These are phyloP conservation scores for Chaetomiaceae sp. DNA, from an alignment of 2,329 filamentous ascomycete genomes.

Conservation along the genomic window DNA sequence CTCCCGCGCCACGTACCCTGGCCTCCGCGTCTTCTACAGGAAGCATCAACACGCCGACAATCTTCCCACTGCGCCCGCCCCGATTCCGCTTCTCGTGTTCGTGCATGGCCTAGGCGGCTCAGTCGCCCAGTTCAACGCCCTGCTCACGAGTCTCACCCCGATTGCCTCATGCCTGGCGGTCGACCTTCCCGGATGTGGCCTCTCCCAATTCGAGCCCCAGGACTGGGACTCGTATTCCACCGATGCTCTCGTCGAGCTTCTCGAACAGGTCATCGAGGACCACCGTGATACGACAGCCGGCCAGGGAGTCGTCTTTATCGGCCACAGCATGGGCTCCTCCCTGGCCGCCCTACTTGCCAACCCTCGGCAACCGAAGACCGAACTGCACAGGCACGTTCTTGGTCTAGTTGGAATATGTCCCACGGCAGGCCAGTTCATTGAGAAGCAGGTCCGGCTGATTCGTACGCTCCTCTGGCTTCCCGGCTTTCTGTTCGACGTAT, in stretches of 20 bases:
- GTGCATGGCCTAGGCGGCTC: conserved; percentile 92
- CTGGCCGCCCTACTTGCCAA: conserved; percentile 65
- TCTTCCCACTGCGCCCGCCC: conserved; percentile 64
- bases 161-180: conserved; percentile 79
- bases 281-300: conserved; percentile 58
- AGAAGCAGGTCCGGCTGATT: conserved; percentile 44
- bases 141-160: conserved; percentile 76
- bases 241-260: conserved; percentile 66
- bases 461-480: conserved; percentile 63
- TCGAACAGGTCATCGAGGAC: conserved; percentile 67
- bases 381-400: conserved; percentile 58
- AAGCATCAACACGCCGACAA: conserved; percentile 77
- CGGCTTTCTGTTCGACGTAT: conserved; percentile 64
- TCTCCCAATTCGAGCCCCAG: conserved; percentile 65
- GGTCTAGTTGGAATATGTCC: conserved; percentile 81
- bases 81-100: conserved; percentile 81
- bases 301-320: conserved; percentile 74
- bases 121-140: conserved; percentile 75
- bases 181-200: conserved; percentile 84
- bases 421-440: conserved; percentile 55
- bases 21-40: conserved; percentile 76
- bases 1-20: conserved; percentile 61
- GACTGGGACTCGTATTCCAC: conserved; percentile 74
- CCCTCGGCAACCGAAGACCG: conserved; percentile 41
- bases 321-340: conserved; percentile 85